Conservation (phyloP, 2,329 filamentous ascomycete species). For the Calonectria hawksworthii region DNA sequence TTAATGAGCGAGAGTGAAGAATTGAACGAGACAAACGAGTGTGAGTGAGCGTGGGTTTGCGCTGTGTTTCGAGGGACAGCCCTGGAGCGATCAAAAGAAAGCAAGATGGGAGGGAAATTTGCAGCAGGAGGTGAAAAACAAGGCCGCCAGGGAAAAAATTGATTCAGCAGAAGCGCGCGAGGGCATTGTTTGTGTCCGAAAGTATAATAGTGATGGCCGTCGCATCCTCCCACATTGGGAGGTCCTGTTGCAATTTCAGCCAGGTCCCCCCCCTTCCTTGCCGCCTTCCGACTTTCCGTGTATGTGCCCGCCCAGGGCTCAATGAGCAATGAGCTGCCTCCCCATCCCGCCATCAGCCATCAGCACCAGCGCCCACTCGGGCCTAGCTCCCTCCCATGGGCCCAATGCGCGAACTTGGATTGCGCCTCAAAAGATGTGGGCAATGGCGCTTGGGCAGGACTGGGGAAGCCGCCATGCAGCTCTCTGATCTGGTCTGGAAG, state of each 20-base stretch:
- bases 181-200: background rate
- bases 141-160: background rate
- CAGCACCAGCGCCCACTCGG: background rate
- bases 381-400: background rate
- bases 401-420: background rate
- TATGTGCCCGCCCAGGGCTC: background rate
- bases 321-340: background rate
- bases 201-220: constrained; percentile 7
- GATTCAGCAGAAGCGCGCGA: background rate
- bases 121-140: background rate
- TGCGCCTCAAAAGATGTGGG: background rate
- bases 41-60: background rate
- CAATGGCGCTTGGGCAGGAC: background rate
- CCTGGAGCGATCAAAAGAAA: background rate
- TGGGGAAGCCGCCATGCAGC: background rate
- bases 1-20: constrained; percentile 6
- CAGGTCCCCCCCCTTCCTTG: background rate
- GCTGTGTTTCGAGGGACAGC: background rate
- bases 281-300: constrained; percentile 9
- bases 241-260: constrained; percentile 11
- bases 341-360: background rate
- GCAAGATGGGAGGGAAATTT: background rate
- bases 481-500: background rate
- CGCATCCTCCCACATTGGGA: constrained; percentile 1
- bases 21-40: background rate